Evolutionary conservation across 1,284 basidiomycete genomes (phyloP).

Genomic region (Puccinia sorghi): DNA sequence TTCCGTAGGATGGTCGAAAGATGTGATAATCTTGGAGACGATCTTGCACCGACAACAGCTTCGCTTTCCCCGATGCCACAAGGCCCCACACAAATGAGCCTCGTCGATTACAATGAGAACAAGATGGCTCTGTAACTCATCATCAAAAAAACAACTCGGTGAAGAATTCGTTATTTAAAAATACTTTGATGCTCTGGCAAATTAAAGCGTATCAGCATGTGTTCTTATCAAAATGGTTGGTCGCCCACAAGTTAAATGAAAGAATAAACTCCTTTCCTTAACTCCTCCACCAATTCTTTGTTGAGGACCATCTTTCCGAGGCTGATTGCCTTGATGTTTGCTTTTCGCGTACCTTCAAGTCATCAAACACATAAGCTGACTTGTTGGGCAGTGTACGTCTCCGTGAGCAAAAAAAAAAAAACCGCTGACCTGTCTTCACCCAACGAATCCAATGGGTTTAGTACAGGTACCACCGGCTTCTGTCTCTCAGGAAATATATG

Average conservation of each 20-base stretch:
- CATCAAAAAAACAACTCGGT: neutral
- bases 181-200: neutral
- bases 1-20: neutral
- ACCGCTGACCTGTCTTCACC: neutral
- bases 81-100: neutral
- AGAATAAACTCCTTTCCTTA: neutral
- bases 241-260: neutral
- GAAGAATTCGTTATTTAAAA: neutral
- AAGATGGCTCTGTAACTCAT: neutral
- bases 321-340: neutral
- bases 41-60: neutral
- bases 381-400: too few relatives aligned
- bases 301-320: neutral
- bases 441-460: neutral
- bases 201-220: neutral
- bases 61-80: neutral
- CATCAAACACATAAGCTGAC: too few relatives aligned
- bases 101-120: neutral
- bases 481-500: too few relatives aligned
- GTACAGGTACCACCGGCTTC: neutral
- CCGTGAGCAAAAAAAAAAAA: neutral
- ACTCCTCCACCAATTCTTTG: neutral
- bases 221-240: neutral
- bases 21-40: neutral
- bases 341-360: neutral